Evolutionary conservation across 2,329 filamentous ascomycete genomes (phyloP), one percentile per base, ranked within the genome.

Genomic region (Pseudogymnoascus sp.): DNA sequence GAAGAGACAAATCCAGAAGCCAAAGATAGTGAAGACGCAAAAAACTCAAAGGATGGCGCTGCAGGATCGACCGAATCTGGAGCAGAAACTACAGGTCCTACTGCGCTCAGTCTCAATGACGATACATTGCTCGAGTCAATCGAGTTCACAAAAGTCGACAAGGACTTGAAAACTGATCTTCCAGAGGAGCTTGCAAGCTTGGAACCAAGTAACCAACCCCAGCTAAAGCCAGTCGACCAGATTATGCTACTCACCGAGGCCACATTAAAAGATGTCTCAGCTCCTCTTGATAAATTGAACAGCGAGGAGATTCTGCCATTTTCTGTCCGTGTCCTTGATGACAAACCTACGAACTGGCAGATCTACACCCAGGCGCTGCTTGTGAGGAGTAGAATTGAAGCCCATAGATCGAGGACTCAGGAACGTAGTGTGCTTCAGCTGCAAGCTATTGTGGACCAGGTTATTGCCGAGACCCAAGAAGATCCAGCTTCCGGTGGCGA

Each of bases 271-370:
- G 96, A 97, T 70, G 92, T 90, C 0, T 88, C 87, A 65, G 88
- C 92, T 0, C 92, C 94, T 0, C 80, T 86, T 0, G 88, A 97
- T 72, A 87, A 89, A 0, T 79, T 99, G 0, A 97, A 92, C 0
- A 83, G 92, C n/a, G 92, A 97, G 75, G 91, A 97, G 72, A 93
- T 96, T 4, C 76, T 96, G 0, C 94, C 94, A 0, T 99, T 93
- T 72, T 94, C 94, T 0, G 88, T 87, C 1, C 85, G 94, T 40
- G 94, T 97, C 0, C 80, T 99, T 1, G 84, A 89, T 7, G 92
- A 94, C 64, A 92, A 93, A 67, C 89, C 89, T 52, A 93, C 91
- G 0, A 99, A 97, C 74, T 99, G 94, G 94, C 94, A 97, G 73
- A 87, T 97, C 35, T 97, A 97, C 72, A 97, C 94, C 0, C 92